Conservation (phyloP, 2,329 filamentous ascomycete species). For the Chalaropsis thielavioides region DNA sequence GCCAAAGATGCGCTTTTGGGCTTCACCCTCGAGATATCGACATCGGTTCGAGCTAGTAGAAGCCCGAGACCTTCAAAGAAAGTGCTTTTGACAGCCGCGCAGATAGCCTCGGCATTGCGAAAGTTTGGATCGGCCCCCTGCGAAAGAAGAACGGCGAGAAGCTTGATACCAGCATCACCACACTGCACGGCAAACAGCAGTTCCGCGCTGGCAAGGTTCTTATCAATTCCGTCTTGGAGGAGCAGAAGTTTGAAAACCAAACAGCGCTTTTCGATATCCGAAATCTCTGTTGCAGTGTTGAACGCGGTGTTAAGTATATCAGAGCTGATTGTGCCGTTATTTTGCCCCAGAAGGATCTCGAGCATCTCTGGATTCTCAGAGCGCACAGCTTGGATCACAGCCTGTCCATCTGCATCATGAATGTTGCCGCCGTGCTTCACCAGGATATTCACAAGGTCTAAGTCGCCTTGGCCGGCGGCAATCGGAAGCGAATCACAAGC, state of each 20-base stretch:
- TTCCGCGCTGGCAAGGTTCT: conserved; percentile 38
- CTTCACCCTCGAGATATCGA: conserved; percentile 30
- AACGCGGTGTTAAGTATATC: conserved; percentile 37
- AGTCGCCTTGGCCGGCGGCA: conserved; percentile 39
- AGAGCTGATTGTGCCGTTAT: conserved; percentile 26
- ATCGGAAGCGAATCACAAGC: conserved; percentile 37
- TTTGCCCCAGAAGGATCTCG: conserved; percentile 34
- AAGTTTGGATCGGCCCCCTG: conserved; percentile 42
- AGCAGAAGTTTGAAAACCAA: conserved; percentile 38
- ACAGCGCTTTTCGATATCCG: conserved; percentile 35
- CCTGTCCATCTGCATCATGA: conserved; percentile 37
- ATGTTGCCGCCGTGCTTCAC: conserved; percentile 38
- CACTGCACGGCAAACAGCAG: conserved; percentile 39
- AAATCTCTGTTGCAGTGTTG: conserved; percentile 39
- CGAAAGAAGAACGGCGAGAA: conserved; percentile 37
- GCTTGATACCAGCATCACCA: conserved; percentile 33
- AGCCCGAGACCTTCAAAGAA: conserved; percentile 36
- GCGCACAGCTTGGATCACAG: conserved; percentile 39
- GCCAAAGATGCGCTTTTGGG: conserved; percentile 35
- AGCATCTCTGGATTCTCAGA: conserved; percentile 37
- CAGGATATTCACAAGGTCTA: conserved; percentile 36
- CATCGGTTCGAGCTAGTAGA: conserved; percentile 34
- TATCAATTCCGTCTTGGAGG: conserved; percentile 31
- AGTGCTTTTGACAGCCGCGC: conserved; percentile 38
- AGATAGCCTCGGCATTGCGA: conserved; percentile 40